phyloP scores from a whole-genome alignment of 306 rosid species.

The Astragalus glycyphyllos region DNA sequence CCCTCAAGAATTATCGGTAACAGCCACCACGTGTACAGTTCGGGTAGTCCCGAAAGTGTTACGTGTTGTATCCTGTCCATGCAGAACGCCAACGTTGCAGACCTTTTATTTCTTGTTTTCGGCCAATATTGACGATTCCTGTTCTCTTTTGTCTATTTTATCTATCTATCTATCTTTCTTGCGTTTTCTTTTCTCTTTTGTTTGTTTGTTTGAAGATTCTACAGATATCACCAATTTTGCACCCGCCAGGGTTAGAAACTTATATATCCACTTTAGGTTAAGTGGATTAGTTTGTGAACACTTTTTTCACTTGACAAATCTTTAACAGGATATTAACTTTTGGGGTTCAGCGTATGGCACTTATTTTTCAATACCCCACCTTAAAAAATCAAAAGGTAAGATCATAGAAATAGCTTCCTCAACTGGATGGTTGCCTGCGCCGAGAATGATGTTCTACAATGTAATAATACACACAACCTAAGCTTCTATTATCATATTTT shows the following conservation, averaged over 20 bases:
- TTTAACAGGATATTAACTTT: slow-evolving; percentile 64
- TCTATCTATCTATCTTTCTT: neutral
- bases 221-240: slow-evolving; percentile 47
- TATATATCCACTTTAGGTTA: too few species aligned
- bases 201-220: slow-evolving; percentile 56
- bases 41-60: neutral
- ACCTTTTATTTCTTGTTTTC: neutral
- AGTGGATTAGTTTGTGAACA: neutral
- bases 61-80: slow-evolving; percentile 41
- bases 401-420: slow-evolving; percentile 63
- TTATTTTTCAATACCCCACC: slow-evolving; percentile 67
- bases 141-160: neutral
- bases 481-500: neutral
- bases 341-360: slow-evolving; percentile 67
- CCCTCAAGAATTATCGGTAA: too few species aligned
- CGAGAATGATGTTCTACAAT: slow-evolving; percentile 60
- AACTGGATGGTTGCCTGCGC: slow-evolving; percentile 60
- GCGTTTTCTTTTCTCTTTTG: neutral
- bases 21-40: slow-evolving; percentile 21
- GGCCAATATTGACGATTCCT: neutral
- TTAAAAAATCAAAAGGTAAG: slow-evolving; percentile 61
- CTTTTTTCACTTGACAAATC: neutral
- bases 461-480: slow-evolving; percentile 49
- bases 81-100: slow-evolving; percentile 35
- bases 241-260: too few species aligned